Evolutionary conservation across 2,329 filamentous ascomycete genomes (phyloP).

Genomic region (Aureobasidium sp.): DNA sequence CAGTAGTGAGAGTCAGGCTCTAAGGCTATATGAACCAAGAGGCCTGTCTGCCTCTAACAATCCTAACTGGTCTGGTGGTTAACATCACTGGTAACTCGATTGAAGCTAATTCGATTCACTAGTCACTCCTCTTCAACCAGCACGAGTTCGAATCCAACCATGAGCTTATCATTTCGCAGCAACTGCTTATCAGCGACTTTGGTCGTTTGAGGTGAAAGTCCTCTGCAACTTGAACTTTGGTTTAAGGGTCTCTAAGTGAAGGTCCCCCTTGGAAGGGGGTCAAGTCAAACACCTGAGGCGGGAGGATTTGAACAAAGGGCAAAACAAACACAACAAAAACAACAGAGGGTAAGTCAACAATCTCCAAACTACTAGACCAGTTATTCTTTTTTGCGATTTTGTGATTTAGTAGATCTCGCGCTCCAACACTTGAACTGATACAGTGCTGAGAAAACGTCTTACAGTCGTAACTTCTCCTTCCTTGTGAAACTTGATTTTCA

Average conservation of each 20-base stretch:
- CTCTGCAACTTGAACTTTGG: not conserved
- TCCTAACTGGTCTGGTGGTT: not conserved
- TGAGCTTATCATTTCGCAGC: not conserved
- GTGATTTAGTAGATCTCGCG: not conserved
- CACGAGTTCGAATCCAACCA: not conserved
- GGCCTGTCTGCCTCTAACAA: not conserved
- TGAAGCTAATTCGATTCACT: not conserved
- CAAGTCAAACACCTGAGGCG: not conserved
- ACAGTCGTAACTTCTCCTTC: too few species aligned
- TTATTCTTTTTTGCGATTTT: not conserved
- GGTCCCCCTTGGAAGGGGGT: not conserved
- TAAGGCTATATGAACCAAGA: not conserved
- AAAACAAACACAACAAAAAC: not conserved
- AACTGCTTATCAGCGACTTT: not conserved
- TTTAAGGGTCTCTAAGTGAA: conserved; percentile 3
- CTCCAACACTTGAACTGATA: too few species aligned
- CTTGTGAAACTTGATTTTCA: not conserved
- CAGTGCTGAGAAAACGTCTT: too few species aligned
- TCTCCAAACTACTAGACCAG: not conserved
- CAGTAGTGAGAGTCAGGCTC: not conserved
- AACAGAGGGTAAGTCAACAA: not conserved
- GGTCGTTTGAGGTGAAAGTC: not conserved
- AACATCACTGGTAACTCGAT: not conserved
- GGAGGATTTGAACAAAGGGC: not conserved
- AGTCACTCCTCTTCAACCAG: not conserved